A percentile compares a stretch with the other conserved stretches of the same genome.
Conservation (phyloP, 192 early-diverging fungal species). For the Thamnidium elegans region DNA sequence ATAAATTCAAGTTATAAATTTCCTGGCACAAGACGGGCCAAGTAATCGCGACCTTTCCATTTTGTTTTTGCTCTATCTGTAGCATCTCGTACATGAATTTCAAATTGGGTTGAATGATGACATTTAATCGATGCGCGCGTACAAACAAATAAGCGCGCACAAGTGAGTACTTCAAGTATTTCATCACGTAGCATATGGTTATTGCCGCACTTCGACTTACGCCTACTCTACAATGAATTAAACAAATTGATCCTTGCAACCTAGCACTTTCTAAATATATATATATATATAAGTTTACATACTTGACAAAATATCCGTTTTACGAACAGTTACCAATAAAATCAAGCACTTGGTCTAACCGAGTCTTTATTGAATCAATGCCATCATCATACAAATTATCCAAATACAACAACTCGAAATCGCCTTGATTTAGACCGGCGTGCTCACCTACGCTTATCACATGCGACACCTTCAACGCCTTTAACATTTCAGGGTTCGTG, state of each 20-base stretch:
- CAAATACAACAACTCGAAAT: slow-evolving; percentile 47
- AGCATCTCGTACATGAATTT: slow-evolving; percentile 63
- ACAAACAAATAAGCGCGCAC: slow-evolving; percentile 56
- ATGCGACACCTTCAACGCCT: slow-evolving; percentile 51
- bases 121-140: slow-evolving; percentile 56
- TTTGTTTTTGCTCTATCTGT: slow-evolving; percentile 54
- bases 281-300: background rate
- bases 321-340: slow-evolving; percentile 50
- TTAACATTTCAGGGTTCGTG: slow-evolving; percentile 54
- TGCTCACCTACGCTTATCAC: slow-evolving; percentile 59
- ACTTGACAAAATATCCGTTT: no score
- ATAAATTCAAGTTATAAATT: slow-evolving; percentile 46
- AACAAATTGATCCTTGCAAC: slow-evolving; percentile 27
- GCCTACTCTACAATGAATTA: slow-evolving; percentile 62
- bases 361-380: slow-evolving; percentile 51
- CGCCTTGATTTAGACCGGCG: slow-evolving; percentile 37
- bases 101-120: slow-evolving; percentile 63
- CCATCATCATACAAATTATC: slow-evolving; percentile 62
- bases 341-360: slow-evolving; percentile 44
- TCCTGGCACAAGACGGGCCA: slow-evolving; percentile 52
- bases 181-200: slow-evolving; percentile 58
- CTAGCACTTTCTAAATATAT: slow-evolving; percentile 44
- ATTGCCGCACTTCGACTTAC: slow-evolving; percentile 58
- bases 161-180: slow-evolving; percentile 44
- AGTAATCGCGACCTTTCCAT: slow-evolving; percentile 38